A percentile compares a stretch with the other conserved stretches of the same genome.
These are phyloP conservation scores for Grifola frondosa DNA, from an alignment of 1,284 basidiomycete genomes.

Conservation along the genomic window DNA sequence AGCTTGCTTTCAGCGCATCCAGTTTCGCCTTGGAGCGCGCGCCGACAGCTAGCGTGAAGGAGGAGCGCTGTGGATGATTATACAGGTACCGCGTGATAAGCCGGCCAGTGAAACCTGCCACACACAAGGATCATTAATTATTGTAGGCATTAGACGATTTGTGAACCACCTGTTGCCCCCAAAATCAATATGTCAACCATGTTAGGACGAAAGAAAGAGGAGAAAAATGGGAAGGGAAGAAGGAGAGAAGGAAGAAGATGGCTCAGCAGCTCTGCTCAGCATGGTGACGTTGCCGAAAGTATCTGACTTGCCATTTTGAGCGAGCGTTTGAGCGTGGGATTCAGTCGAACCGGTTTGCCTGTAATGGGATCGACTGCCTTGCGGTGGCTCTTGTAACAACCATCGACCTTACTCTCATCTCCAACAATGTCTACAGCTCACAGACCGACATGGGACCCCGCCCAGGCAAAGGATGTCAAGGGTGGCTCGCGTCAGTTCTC, in stretches of 20 bases:
- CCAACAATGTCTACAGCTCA: constrained; percentile 77
- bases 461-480: constrained; percentile 83
- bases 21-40: constrained; percentile 61
- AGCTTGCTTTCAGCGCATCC: constrained; percentile 42
- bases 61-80: constrained; percentile 54
- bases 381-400: too few species aligned
- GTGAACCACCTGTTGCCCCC: constrained; percentile 52
- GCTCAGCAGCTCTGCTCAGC: too few species aligned
- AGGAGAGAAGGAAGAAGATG: too few species aligned
- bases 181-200: constrained; percentile 58
- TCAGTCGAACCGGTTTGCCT: too few species aligned
- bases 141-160: constrained; percentile 19
- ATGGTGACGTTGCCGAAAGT: too few species aligned
- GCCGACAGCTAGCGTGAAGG: constrained; percentile 61
- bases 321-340: too few species aligned
- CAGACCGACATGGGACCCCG: constrained; percentile 88
- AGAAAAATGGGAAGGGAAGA: too few species aligned
- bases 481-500: constrained; percentile 88
- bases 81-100: constrained; percentile 62
- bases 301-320: too few species aligned
- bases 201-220: too few species aligned
- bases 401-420: not conserved
- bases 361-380: too few species aligned
- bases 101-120: constrained; percentile 61
- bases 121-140: constrained; percentile 6